phyloP scores from a whole-genome alignment of 345 rosid species.

The Eucalyptus paniculata region DNA sequence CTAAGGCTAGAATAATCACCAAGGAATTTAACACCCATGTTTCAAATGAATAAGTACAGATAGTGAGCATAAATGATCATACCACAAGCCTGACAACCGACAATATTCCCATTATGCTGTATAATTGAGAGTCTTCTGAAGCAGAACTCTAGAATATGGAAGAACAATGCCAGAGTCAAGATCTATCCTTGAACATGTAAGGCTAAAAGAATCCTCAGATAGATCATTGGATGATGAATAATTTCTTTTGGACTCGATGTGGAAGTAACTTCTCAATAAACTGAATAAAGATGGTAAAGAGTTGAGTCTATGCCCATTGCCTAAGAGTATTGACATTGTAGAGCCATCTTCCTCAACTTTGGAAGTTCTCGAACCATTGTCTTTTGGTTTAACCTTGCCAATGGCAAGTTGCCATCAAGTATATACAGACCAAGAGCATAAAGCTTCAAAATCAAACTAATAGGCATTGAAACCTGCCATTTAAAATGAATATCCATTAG shows the following conservation, averaged over 20 bases:
- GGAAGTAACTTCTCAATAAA: slow-evolving; percentile 27
- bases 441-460: slow-evolving; percentile 46
- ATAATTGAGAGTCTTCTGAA: no score
- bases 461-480: slow-evolving; percentile 47
- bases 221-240: neutral
- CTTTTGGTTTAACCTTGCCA: slow-evolving; percentile 11
- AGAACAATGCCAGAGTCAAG: neutral
- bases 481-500: neutral
- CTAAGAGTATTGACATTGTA: slow-evolving; percentile 21
- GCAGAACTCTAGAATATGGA: no score
- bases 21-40: neutral
- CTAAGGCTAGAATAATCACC: neutral
- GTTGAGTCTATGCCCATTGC: slow-evolving; percentile 25
- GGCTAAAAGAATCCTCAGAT: neutral
- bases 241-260: slow-evolving; percentile 11
- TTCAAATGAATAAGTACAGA: neutral
- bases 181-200: slow-evolving; percentile 3
- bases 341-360: slow-evolving; percentile 17
- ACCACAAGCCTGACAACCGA: no score
- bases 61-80: no score
- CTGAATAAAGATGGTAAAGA: slow-evolving; percentile 31
- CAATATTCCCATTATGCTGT: no score
- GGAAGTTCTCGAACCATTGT: slow-evolving; percentile 12
- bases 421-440: slow-evolving; percentile 54
- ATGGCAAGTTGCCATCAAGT: no score